Conservation (phyloP, 2,329 filamentous ascomycete species). For the Calonectria pseudoturangicola region DNA sequence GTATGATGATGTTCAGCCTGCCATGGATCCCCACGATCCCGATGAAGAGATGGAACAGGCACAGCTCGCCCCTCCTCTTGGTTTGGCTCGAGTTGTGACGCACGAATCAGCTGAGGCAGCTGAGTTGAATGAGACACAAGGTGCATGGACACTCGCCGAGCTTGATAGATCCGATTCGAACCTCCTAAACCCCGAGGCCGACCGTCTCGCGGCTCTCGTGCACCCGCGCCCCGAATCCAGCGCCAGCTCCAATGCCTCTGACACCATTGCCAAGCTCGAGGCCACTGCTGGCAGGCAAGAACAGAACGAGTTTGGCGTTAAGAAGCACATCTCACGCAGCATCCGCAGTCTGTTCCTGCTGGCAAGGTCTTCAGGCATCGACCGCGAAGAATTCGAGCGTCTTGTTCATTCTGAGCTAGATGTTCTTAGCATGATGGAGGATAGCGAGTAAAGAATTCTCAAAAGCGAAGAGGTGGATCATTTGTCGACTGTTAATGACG, state of each 20-base stretch:
- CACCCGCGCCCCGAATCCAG: constrained; percentile 77
- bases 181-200: constrained; percentile 49
- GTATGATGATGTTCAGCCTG: constrained; percentile 86
- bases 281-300: constrained; percentile 73
- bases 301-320: constrained; percentile 82
- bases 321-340: constrained; percentile 85
- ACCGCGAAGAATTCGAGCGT: constrained; percentile 83
- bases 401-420: constrained; percentile 84
- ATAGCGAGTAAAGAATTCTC: constrained; percentile 59
- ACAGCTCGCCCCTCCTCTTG: constrained; percentile 60
- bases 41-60: constrained; percentile 74
- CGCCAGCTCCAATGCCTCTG: constrained; percentile 73
- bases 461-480: not conserved
- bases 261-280: constrained; percentile 78
- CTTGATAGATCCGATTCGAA: constrained; percentile 63
- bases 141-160: constrained; percentile 67
- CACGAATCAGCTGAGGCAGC: constrained; percentile 45
- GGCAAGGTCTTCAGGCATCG: constrained; percentile 82
- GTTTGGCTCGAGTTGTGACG: constrained; percentile 44
- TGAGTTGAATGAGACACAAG: constrained; percentile 55
- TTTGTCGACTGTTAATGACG: constrained; percentile 22
- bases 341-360: constrained; percentile 86
- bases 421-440: constrained; percentile 80
- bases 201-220: constrained; percentile 64
- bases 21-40: constrained; percentile 88